A percentile compares a stretch with the other conserved stretches of the same genome.
These are phyloP conservation scores for Wickerhamomyces ciferrii DNA, from an alignment of 805 yeast genomes.

Conservation along the genomic window DNA sequence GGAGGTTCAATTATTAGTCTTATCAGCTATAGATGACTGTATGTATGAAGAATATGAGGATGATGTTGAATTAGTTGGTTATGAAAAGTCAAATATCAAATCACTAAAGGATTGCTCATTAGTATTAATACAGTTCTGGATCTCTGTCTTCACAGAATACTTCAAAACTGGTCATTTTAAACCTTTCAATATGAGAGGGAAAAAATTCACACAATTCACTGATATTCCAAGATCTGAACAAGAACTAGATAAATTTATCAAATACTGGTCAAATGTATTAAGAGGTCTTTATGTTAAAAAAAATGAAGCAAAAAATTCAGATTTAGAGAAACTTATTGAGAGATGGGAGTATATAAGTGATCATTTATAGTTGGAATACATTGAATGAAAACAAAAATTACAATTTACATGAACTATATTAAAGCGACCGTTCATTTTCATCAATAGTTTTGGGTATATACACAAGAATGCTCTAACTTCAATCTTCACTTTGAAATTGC, in stretches of 20 bases:
- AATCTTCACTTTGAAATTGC: conserved; percentile 11
- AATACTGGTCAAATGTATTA: conserved; percentile 48
- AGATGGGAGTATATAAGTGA: conserved; percentile 27
- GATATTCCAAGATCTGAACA: conserved; percentile 23
- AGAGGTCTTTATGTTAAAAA: conserved; percentile 35
- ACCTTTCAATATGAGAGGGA: conserved; percentile 21
- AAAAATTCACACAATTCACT: conserved; percentile 17
- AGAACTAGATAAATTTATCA: conserved; percentile 34
- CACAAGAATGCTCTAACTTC: not conserved
- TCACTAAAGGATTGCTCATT: conserved; percentile 38
- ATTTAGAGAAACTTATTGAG: conserved; percentile 24
- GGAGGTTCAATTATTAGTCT: conserved; percentile 36
- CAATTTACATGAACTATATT: no score
- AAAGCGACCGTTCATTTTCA: no score
- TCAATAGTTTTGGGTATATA: not conserved
- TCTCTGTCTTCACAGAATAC: conserved; percentile 52
- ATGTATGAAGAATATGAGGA: conserved; percentile 51
- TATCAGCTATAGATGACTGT: conserved; percentile 43
- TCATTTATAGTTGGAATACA: conserved; percentile 8
- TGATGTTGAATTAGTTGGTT: conserved; percentile 48
- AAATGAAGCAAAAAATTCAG: conserved; percentile 22
- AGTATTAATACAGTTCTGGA: conserved; percentile 41
- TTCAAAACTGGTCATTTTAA: conserved; percentile 24
- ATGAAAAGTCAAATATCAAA: conserved; percentile 29
- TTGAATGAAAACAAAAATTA: no score